These are phyloP conservation scores for Kwoniella bestiolae DNA, from an alignment of 768 basidiomycete genomes.

Conservation along the genomic window DNA sequence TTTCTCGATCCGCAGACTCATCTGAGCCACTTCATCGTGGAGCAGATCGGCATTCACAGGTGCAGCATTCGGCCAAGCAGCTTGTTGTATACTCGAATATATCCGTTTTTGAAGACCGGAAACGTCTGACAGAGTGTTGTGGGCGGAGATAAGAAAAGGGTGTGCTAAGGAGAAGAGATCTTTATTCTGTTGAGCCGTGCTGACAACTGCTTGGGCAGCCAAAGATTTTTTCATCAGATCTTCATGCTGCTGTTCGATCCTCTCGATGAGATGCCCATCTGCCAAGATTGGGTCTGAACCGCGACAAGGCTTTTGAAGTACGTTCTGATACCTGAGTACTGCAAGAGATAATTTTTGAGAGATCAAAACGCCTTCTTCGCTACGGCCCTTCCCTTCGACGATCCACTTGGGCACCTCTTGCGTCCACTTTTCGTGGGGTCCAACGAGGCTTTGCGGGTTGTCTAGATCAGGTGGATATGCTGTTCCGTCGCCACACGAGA, in stretches of 20 bases:
- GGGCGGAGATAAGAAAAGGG: background rate
- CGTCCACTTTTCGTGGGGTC: background rate
- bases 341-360: slow-evolving; percentile 7
- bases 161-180: background rate
- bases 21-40: background rate
- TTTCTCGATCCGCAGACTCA: background rate
- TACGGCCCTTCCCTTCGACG: background rate
- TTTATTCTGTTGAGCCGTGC: background rate
- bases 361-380: background rate
- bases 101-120: background rate
- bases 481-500: background rate
- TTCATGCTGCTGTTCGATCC: background rate
- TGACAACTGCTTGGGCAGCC: background rate
- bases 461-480: background rate
- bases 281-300: background rate
- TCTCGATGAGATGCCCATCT: background rate
- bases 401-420: background rate
- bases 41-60: background rate
- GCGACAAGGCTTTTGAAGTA: background rate
- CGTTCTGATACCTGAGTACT: slow-evolving; percentile 8
- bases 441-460: background rate
- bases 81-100: background rate
- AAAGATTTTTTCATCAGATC: background rate
- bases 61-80: background rate
- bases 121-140: background rate